Evolutionary conservation across 768 basidiomycete genomes (phyloP), one percentile per base, ranked within the genome.

Genomic region (Auriscalpium orientale): DNA sequence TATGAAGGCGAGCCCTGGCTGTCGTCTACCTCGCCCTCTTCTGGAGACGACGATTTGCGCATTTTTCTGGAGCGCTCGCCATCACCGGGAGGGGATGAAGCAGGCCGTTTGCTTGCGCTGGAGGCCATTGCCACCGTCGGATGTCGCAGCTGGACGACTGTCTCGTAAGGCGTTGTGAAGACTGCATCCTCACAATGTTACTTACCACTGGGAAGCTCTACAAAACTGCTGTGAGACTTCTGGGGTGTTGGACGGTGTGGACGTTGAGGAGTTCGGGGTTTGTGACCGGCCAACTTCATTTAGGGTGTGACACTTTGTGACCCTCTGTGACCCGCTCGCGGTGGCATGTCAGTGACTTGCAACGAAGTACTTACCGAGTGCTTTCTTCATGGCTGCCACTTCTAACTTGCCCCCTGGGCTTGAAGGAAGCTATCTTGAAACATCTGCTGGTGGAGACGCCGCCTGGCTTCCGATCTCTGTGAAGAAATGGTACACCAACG

Each of bases 1-100:
- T 64, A 58, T 28, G 63, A 58, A 37, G 66, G 59, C 20, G 64
- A 60, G 44, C 68, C 72, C 28, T 28, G 28, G 28, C 28, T 28
- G 67, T 90, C 88, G 70, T 89, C 87, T 49, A 91, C 72, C 63
- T 91, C 89, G 57, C 89, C 89, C 66, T 91, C 89, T 69, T 91
- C 89, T 50, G 88, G 88, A 1, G 87, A 77, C 1, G 71, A 85
- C 2, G 84, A 77, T 9, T 76, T 74, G 18, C 67, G 72, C 46
- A 85, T 76, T 65, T 90, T 89, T 6, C 68, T 38, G 28, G 28
- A 28, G 28, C 28, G 28, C 28, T 28, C 28, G 4, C 28, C 28
- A 28, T 28, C 28, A 1, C 28, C 71, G 47, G 81, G 76, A 13
- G 83, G 81, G 49, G 70, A 67, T 38, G 83, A 82, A 33, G 83